Evolutionary conservation across 108 stramenopile genomes (phyloP).

Genomic region (Cyclotella choctawhatcheeana): DNA sequence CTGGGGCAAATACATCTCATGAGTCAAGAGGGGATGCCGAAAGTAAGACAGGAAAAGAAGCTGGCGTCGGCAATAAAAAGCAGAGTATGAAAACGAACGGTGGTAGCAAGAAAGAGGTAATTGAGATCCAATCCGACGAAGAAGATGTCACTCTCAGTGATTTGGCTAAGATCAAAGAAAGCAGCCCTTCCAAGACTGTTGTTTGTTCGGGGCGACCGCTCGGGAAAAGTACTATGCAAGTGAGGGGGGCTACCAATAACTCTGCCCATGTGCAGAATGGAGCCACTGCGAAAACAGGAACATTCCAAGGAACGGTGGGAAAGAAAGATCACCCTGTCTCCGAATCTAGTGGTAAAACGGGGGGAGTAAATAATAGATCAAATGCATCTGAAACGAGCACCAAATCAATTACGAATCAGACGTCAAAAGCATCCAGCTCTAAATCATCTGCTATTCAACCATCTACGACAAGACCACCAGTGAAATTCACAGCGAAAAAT

Average conservation of each 20-base stretch:
- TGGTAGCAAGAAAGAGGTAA: not conserved
- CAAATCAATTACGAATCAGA: not conserved
- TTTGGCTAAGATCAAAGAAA: constrained; percentile 7
- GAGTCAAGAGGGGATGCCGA: not conserved
- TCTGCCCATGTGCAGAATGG: not conserved
- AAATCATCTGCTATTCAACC: not conserved
- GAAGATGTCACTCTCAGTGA: constrained; percentile 2
- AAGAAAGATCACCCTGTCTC: not conserved
- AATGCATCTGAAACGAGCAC: not conserved
- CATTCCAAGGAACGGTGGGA: not conserved
- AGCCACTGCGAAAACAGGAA: not conserved
- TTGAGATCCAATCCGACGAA: not conserved
- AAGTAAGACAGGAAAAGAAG: not conserved
- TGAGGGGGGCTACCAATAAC: not conserved
- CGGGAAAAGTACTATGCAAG: not conserved
- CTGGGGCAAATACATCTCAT: not conserved
- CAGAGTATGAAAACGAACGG: not conserved
- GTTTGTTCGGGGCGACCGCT: not conserved
- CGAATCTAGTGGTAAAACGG: not conserved
- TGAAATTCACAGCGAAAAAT: not conserved
- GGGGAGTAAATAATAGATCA: not conserved
- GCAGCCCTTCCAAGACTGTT: not conserved
- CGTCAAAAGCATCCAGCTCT: not conserved
- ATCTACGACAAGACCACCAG: not conserved
- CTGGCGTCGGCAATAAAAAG: no score